A percentile compares a stretch with the other conserved stretches of the same genome.
These are phyloP conservation scores for Spinellus fusiger DNA, from an alignment of 192 early-diverging fungal species.

Conservation along the genomic window DNA sequence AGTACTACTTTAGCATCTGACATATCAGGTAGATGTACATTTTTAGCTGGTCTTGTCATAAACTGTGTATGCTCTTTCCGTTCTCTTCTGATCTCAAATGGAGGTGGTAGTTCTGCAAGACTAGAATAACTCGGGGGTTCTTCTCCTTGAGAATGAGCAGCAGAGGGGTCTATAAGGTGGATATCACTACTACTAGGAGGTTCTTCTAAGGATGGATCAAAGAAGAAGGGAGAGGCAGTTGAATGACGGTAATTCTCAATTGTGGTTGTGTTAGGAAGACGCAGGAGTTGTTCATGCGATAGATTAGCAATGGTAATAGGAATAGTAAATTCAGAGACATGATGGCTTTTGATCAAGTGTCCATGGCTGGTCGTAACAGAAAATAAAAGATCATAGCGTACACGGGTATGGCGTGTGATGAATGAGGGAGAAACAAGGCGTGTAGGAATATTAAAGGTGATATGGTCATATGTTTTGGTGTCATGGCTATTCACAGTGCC, in stretches of 20 bases:
- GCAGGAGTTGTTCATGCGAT: constrained; percentile 28
- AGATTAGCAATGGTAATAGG: constrained; percentile 36
- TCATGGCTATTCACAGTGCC: not conserved
- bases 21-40: constrained; percentile 17
- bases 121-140: constrained; percentile 34
- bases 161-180: constrained; percentile 9
- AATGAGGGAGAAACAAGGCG: constrained; percentile 37
- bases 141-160: constrained; percentile 2
- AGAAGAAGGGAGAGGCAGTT: constrained; percentile 26
- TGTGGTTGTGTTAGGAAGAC: constrained; percentile 22
- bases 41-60: constrained; percentile 10
- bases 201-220: constrained; percentile 29
- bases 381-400: constrained; percentile 34
- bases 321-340: constrained; percentile 30
- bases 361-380: constrained; percentile 25
- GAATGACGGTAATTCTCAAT: constrained; percentile 19
- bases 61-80: constrained; percentile 26
- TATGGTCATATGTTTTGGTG: constrained; percentile 6
- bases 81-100: constrained; percentile 25
- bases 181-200: constrained; percentile 21
- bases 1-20: constrained; percentile 19
- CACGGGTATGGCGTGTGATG: constrained; percentile 34
- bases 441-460: constrained; percentile 31
- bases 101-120: constrained; percentile 17
- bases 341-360: constrained; percentile 27